Evolutionary conservation across 2,329 filamentous ascomycete genomes (phyloP).

Genomic region (Botrytis hyacinthi): DNA sequence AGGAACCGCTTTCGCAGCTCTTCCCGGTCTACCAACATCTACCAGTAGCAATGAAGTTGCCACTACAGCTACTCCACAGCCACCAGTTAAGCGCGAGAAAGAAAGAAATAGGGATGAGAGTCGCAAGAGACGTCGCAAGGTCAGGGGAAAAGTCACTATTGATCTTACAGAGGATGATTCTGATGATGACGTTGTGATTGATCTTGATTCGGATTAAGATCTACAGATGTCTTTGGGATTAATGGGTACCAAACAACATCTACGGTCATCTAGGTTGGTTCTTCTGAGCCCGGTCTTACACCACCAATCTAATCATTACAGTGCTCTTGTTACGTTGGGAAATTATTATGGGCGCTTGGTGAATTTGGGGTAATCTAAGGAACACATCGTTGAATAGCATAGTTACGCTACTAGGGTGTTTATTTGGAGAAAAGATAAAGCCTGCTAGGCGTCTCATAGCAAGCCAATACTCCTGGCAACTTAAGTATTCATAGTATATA

Average conservation of each 20-base stretch:
- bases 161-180: slow-evolving; percentile 6
- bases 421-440: background rate
- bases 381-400: background rate
- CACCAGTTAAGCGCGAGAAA: background rate
- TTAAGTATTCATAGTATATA: background rate
- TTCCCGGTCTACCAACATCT: background rate
- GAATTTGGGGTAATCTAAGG: background rate
- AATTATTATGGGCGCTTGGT: background rate
- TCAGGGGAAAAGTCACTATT: background rate
- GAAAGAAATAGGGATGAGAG: background rate
- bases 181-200: background rate
- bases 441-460: background rate
- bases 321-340: background rate
- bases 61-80: background rate
- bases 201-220: background rate
- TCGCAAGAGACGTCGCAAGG: background rate
- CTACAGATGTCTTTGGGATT: background rate
- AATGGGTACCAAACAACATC: background rate
- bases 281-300: too few relatives aligned
- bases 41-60: background rate
- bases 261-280: background rate
- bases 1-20: background rate
- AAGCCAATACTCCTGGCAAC: background rate
- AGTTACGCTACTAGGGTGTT: background rate
- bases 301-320: background rate